Base-by-base conservation (phyloP, 176 grass and related monocot species). In the Otatea glauca region DNA sequence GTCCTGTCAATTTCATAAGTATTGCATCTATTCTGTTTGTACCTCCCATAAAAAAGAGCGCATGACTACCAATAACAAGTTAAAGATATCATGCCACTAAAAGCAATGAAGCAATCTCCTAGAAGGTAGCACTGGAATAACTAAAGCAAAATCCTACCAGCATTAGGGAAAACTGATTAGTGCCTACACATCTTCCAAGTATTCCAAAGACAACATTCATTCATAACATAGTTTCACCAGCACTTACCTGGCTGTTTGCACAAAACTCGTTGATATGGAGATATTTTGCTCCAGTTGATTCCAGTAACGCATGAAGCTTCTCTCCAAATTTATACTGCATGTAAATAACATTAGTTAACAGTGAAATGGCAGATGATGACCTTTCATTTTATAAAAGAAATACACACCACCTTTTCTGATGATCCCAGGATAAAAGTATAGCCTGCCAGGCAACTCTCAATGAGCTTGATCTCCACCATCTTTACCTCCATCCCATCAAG, bases 301-400 rank as follows among this genome's bases (percentile, higher is more conserved):
- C 88, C 37, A 98, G 66, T 83, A 98, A 72, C 12, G 86, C 87
- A 77, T 70, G 85, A 53, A 98, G 82, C 73, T 92, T 93, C 20
- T 89, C 93, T 47, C 88, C 91, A 92, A 98, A 98, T 89, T 92
- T 90, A 93, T 98, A 95, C 93, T 98, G 86, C 68, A 85, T 21
- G 5, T 21, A 32, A 83, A 82, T 78, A 84, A 5, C 56, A 85
- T 77, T 82, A 76, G 10, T 35, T 38, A 74, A 74, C 23, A 68
- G 9, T 10, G 23, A 55, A 68, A 56, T 35, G 44, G 35, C 9
- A 65, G 76, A 82, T 23, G 32, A 72, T 20, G 1, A 60, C 42
- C 24, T 61, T 86, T 75, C n/a, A 78, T 35, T 54, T 17, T 50
- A 59, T 23, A 72, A 32, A 66, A 66, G 50, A 59, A 77, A 48